Base-by-base conservation (phyloP, 2,329 filamentous ascomycete species). In the Magnaporthiopsis incrustans region DNA sequence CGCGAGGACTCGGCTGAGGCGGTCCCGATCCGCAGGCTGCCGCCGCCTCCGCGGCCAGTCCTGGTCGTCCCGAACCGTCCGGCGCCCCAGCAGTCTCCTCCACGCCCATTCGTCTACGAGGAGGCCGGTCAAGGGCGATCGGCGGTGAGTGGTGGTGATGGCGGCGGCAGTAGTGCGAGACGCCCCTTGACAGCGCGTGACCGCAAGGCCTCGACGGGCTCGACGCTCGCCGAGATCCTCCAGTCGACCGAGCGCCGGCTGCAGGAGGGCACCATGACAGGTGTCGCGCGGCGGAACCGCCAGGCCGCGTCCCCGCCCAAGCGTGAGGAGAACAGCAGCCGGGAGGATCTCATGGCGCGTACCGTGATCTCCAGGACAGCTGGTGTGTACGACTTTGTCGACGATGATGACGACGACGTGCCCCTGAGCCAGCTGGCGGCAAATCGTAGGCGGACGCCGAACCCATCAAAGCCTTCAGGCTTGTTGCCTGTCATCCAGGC, bases 171-270 rank as follows among this genome's bases (percentile, higher is more conserved):
- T 66, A 11, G 58, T 66, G 26, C 67, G 6, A 66, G 64, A 26
- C 65, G 67, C 14, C 70, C 68, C 12, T 67, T 65, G 26, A 66
- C 64, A 33, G 65, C 69, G 0, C 67, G 69, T 22, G 64, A 69
- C 57, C 70, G 72, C 32, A 68, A 73, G 27, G 69, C 70, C 61
- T 74, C 72, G 53, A 77, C 81, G 0, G 82, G 85, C 67, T 76
- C 78, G 14, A 81, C 81, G 1, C 70, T 86, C 32, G 75, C 78
- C 1, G 75, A 80, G 65, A 85, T 86, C 33, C 73, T 86, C 38
- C 76, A 76, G 58, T 81, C 77, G 44, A 86, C 83, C 1, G 83
- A 85, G 32, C 74, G 79, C 72, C 75, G 82, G 12, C 75, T 85
- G 18, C 64, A 63, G 65, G 67, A 65, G 57, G 70, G 66, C 7